These are phyloP conservation scores for Sporormia fimetaria DNA, from an alignment of 495 filamentous ascomycete species.

Conservation along the genomic window DNA sequence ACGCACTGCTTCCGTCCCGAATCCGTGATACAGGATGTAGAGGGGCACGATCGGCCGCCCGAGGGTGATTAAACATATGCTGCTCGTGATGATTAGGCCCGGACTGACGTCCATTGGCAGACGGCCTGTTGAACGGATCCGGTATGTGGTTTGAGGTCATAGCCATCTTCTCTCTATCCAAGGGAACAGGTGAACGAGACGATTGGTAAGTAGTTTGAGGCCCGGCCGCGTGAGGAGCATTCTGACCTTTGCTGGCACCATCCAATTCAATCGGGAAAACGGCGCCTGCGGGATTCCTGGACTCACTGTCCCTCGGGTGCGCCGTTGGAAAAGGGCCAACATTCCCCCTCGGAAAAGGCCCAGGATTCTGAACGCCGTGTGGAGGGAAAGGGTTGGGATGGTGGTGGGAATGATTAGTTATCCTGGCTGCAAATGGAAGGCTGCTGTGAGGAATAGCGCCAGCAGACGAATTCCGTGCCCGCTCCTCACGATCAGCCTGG, in stretches of 20 bases:
- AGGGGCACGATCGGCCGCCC: slow-evolving; percentile 3
- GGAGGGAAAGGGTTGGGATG: no score
- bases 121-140: slow-evolving; percentile 12
- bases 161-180: background rate
- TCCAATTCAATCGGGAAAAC: slow-evolving; percentile 61
- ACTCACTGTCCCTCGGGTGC: slow-evolving; percentile 15
- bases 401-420: no score
- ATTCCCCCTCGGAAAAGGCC: slow-evolving; percentile 3
- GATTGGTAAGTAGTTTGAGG: slow-evolving; percentile 9
- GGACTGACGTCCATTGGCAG: no score
- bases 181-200: slow-evolving; percentile 16
- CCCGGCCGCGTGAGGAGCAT: slow-evolving; percentile 3
- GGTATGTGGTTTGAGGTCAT: slow-evolving; percentile 3
- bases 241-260: slow-evolving; percentile 26
- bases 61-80: slow-evolving; percentile 3
- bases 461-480: slow-evolving; percentile 40
- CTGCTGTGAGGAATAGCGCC: slow-evolving; percentile 29
- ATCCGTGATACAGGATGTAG: no score
- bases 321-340: background rate
- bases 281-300: slow-evolving; percentile 36
- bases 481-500: slow-evolving; percentile 68
- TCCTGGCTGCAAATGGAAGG: slow-evolving; percentile 6
- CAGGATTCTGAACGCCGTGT: slow-evolving; percentile 4
- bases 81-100: slow-evolving; percentile 6
- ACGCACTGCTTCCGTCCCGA: no score